A percentile compares a stretch with the other conserved stretches of the same genome.
Conservation (phyloP, 2,329 filamentous ascomycete species). For the Rhinocladiella mackenziei region DNA sequence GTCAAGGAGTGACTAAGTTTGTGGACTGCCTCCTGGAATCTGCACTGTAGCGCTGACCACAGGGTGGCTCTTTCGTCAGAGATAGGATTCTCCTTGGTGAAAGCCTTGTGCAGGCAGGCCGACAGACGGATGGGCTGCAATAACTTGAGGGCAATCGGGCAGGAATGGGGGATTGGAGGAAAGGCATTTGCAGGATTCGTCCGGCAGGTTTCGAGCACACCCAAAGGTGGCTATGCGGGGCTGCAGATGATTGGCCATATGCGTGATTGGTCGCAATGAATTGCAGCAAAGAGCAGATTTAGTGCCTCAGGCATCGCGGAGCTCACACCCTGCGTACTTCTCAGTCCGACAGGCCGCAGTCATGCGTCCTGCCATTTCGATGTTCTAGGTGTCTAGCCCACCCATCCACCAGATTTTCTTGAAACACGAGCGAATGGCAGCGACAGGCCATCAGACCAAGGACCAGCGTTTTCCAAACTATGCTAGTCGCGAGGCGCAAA, state of each 20-base stretch:
- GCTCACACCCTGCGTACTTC: slow-evolving; percentile 19
- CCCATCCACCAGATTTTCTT: slow-evolving; percentile 11
- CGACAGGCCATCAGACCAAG: slow-evolving; percentile 4
- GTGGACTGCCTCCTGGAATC: slow-evolving; percentile 4
- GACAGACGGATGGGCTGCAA: slow-evolving; percentile 7
- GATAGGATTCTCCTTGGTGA: slow-evolving; percentile 12
- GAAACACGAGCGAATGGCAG: slow-evolving; percentile 23
- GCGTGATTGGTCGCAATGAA: slow-evolving; percentile 12
- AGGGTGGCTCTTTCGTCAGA: slow-evolving; percentile 15
- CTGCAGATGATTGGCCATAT: slow-evolving; percentile 12
- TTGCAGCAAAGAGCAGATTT: slow-evolving; percentile 17
- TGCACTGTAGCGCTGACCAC: slow-evolving; percentile 22
- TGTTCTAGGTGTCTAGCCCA: slow-evolving; percentile 13
- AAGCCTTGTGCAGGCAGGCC: slow-evolving; percentile 14
- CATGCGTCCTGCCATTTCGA: slow-evolving; percentile 12
- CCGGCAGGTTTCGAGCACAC: slow-evolving; percentile 16
- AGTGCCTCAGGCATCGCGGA: slow-evolving; percentile 11
- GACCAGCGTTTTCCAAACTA: slow-evolving; percentile 14
- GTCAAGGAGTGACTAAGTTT: slow-evolving; percentile 3
- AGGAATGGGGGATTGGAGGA: slow-evolving; percentile 8
- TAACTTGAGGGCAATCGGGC: slow-evolving; percentile 14
- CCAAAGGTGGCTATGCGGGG: slow-evolving; percentile 12
- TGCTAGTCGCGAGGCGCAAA: slow-evolving; percentile 23
- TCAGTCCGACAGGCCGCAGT: slow-evolving; percentile 20
- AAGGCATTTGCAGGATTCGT: slow-evolving; percentile 13